phyloP scores from a whole-genome alignment of 169 alveolate species.

The Neospora caninum region DNA sequence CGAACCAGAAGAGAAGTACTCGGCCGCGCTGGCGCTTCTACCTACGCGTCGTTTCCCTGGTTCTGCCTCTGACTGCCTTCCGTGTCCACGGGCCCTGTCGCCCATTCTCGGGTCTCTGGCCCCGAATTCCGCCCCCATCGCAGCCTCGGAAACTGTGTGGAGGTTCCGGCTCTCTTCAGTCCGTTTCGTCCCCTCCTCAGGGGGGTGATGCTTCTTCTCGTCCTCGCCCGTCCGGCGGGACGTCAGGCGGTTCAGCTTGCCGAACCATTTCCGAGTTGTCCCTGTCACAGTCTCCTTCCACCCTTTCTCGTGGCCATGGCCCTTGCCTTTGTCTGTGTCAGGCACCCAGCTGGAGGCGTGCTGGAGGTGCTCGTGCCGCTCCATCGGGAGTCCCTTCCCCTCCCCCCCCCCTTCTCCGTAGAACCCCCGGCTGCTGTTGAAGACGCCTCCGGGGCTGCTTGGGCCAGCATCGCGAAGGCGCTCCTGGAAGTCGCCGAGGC shows the following conservation, averaged over 20 bases:
- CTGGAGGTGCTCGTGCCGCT: too few species aligned
- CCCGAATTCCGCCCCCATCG: neutral
- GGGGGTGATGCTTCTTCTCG: neutral
- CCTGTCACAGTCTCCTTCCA: slow-evolving; percentile 27
- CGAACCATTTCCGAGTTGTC: slow-evolving; percentile 9
- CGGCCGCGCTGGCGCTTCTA: neutral
- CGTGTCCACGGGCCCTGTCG: too few species aligned
- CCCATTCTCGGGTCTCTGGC: neutral
- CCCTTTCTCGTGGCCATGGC: neutral
- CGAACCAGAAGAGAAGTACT: neutral
- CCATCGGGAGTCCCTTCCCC: too few species aligned
- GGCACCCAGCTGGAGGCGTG: neutral
- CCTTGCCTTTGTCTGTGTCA: neutral
- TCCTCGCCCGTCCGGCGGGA: neutral
- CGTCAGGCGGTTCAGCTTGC: slow-evolving; percentile 2
- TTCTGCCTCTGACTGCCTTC: neutral
- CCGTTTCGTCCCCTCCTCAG: neutral
- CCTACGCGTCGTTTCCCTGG: neutral
- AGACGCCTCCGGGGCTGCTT: too few species aligned
- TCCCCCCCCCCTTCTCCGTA: too few species aligned
- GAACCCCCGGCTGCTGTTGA: too few species aligned
- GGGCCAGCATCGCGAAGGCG: neutral
- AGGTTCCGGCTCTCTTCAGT: neutral
- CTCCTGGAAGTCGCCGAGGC: slow-evolving; percentile 11
- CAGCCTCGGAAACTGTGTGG: neutral